These are phyloP conservation scores for Solanum microdontum DNA, from an alignment of 257 asterid genomes.

Conservation along the genomic window DNA sequence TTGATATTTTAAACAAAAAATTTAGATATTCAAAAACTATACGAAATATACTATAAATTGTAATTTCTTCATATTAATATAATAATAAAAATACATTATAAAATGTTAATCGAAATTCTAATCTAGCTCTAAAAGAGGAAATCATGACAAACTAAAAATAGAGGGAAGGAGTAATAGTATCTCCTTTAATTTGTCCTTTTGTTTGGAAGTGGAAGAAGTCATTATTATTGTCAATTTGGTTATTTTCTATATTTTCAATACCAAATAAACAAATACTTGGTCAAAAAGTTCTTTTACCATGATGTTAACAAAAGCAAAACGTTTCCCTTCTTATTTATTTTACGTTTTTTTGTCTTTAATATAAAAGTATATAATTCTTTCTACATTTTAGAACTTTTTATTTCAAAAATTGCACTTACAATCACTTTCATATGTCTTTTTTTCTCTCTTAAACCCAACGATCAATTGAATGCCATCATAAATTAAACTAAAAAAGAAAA, in stretches of 20 bases:
- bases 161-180: neutral
- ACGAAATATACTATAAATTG: no score
- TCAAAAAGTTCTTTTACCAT: neutral
- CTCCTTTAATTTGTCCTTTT: neutral
- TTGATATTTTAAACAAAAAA: no score
- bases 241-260: neutral
- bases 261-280: neutral
- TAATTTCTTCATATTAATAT: no score
- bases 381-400: neutral
- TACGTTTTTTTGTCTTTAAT: neutral
- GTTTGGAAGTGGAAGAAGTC: neutral
- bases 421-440: neutral
- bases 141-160: no score
- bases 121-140: no score
- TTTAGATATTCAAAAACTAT: no score
- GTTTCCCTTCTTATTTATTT: neutral
- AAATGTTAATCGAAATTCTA: accelerated
- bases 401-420: neutral
- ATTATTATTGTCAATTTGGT: neutral
- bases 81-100: no score
- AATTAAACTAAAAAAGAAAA: neutral
- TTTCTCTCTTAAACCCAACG: neutral
- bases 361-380: neutral
- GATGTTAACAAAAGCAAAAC: neutral
- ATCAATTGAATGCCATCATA: neutral